Base-by-base conservation (phyloP, 2,329 filamentous ascomycete species). In the Sporothrix globosa region DNA sequence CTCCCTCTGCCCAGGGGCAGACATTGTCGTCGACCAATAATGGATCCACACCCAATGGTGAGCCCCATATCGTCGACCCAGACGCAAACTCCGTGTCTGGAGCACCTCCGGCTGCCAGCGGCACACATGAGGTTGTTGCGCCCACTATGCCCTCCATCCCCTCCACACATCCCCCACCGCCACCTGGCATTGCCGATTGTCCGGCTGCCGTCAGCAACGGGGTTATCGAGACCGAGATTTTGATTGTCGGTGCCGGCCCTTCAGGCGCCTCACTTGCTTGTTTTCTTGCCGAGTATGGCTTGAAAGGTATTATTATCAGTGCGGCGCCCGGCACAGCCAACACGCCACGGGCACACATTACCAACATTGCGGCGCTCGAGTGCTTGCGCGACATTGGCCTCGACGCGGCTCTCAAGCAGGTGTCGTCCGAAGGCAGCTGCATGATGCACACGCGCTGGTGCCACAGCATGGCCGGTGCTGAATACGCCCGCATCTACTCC, bases 301-400 rank as follows among this genome's bases (percentile, higher is more conserved):
- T 85, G 4, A 83, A 78, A 41, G 87, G 87, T 0, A 81, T 89
- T 58, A 82, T 89, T 73, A 80, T 90, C 67, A 82, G 82, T 7
- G 75, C 81, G 1, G 81, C 83, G 0, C 77, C 84, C 0, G 81
- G 82, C 3, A 87, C 83, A 0, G 85, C 87, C 1, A 79, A 85
- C 70, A 88, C 86, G 1, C 87, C 87, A 0, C 79, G 87, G 34
- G 87, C 87, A 0, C 87, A 89, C 75, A 86, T 88, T 70, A 88
- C 84, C 56, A 90, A 88, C 75, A 85, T 84, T 77, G 86, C 63
- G 2, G 63, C 63, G 46, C 63, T 66, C 19, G 87, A 87, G 73
- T 86, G 84, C 74, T 78, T 86, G 2, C 81, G 85, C 9, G 85
- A 86, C 72, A 82, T 86, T 69, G 83, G 81, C 0, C 76, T 87